These are phyloP conservation scores for Barnettozyma salicaria DNA, from an alignment of 805 yeast genomes.

Conservation along the genomic window DNA sequence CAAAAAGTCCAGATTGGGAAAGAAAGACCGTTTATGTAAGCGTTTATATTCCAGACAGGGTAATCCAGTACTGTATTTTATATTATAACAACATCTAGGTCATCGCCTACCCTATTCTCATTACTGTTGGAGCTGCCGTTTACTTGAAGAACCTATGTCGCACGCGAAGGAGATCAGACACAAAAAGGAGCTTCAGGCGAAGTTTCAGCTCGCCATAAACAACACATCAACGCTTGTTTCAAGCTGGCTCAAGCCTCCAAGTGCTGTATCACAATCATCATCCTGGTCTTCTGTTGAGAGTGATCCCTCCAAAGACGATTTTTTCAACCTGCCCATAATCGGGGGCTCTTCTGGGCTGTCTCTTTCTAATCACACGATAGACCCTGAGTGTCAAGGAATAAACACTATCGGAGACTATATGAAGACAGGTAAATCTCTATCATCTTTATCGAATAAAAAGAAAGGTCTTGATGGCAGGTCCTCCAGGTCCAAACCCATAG, in stretches of 20 bases:
- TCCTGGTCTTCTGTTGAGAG: slow-evolving; percentile 1
- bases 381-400: slow-evolving; percentile 5
- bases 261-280: neutral
- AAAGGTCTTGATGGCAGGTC: slow-evolving; percentile 4
- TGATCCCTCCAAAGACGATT: slow-evolving; percentile 18
- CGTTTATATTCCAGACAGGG: too few species aligned
- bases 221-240: slow-evolving; percentile 17
- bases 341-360: slow-evolving; percentile 21
- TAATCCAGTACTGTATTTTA: too few species aligned
- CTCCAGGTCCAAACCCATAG: slow-evolving; percentile 2
- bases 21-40: too few species aligned
- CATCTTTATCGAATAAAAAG: slow-evolving; percentile 16
- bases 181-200: slow-evolving; percentile 23
- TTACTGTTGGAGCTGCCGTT: too few species aligned
- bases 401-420: slow-evolving; percentile 26
- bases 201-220: slow-evolving; percentile 19
- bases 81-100: too few species aligned
- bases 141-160: too few species aligned
- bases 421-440: slow-evolving; percentile 19
- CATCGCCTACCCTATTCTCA: too few species aligned
- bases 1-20: too few species aligned
- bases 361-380: neutral
- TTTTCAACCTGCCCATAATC: slow-evolving; percentile 23
- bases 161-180: slow-evolving; percentile 23
- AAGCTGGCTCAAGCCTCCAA: slow-evolving; percentile 21